phyloP scores from a whole-genome alignment of 768 basidiomycete species.

The Agaricus blazei region DNA sequence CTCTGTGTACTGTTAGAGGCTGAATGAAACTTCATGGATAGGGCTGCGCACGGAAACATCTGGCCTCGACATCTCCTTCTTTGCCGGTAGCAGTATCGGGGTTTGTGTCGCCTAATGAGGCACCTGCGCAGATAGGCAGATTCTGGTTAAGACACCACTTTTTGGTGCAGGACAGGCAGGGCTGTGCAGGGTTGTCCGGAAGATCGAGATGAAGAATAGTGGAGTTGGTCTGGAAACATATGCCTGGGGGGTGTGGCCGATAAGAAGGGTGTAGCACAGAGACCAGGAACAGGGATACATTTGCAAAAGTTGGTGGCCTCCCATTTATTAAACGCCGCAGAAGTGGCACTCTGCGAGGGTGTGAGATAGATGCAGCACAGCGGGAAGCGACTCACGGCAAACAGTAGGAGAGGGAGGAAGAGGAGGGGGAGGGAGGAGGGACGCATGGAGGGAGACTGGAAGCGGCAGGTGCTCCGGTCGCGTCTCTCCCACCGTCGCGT shows the following conservation, averaged over 20 bases:
- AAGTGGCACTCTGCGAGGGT: conserved; percentile 16
- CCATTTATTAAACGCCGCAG: conserved; percentile 59
- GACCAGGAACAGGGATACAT: conserved; percentile 40
- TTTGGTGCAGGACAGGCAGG: conserved; percentile 90
- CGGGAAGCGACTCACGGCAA: conserved; percentile 18
- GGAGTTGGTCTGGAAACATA: conserved; percentile 86
- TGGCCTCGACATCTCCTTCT: conserved; percentile 92
- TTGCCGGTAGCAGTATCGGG: conserved; percentile 92
- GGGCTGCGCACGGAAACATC: conserved; percentile 82
- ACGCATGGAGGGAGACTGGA: conserved; percentile 2
- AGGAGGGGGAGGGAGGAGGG: conserved; percentile 1
- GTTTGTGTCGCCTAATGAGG: conserved; percentile 79
- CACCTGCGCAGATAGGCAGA: conserved; percentile 75
- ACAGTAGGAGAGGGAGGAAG: conserved; percentile 13
- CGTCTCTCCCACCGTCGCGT: conserved; percentile 4
- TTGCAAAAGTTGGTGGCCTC: conserved; percentile 90
- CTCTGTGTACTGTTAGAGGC: conserved; percentile 43
- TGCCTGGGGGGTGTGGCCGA: conserved; percentile 46
- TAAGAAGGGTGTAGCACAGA: background rate
- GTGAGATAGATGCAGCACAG: background rate
- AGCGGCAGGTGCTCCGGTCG: background rate
- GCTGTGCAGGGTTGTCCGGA: conserved; percentile 82
- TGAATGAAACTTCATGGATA: conserved; percentile 1
- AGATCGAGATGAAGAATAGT: conserved; percentile 76
- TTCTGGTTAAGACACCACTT: conserved; percentile 96